phyloP scores from a whole-genome alignment of 192 early-diverging fungal genomes.

The Rhizophagus sp. region DNA sequence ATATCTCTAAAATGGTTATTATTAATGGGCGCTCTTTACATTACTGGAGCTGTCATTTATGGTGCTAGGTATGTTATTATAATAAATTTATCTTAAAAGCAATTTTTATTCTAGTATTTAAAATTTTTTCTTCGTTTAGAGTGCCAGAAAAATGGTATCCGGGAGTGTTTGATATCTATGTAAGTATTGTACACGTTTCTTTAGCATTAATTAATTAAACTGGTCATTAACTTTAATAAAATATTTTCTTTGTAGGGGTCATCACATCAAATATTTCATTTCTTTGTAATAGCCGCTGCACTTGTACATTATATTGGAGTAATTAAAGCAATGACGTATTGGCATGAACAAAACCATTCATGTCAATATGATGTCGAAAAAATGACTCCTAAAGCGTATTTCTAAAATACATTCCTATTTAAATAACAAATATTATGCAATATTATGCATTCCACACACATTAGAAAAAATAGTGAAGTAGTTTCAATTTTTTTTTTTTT shows the following conservation, averaged over 20 bases:
- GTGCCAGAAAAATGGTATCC: slow-evolving; percentile 86
- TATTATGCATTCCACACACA: too few relatives aligned
- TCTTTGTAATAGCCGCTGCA: slow-evolving; percentile 77
- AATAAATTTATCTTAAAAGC: not conserved
- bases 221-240: not conserved
- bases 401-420: not conserved
- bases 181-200: slow-evolving; percentile 36
- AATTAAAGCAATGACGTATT: slow-evolving; percentile 54
- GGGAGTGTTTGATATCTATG: slow-evolving; percentile 78
- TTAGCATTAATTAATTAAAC: not conserved
- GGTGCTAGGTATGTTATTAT: slow-evolving; percentile 37
- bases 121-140: slow-evolving; percentile 33
- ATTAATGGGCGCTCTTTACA: slow-evolving; percentile 76
- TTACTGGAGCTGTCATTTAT: slow-evolving; percentile 85
- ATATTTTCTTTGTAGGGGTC: slow-evolving; percentile 47
- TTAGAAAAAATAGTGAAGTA: too few relatives aligned
- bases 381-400: slow-evolving; percentile 20
- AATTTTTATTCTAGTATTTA: not conserved
- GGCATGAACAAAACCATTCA: slow-evolving; percentile 48
- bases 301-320: slow-evolving; percentile 71
- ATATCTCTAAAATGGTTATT: slow-evolving; percentile 67
- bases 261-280: slow-evolving; percentile 92
- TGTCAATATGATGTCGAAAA: slow-evolving; percentile 34
- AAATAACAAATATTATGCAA: too few relatives aligned
- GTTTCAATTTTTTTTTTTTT: too few relatives aligned